Base-by-base conservation (phyloP, 768 basidiomycete genomes). In the Strobilomyces echinocephalus region DNA sequence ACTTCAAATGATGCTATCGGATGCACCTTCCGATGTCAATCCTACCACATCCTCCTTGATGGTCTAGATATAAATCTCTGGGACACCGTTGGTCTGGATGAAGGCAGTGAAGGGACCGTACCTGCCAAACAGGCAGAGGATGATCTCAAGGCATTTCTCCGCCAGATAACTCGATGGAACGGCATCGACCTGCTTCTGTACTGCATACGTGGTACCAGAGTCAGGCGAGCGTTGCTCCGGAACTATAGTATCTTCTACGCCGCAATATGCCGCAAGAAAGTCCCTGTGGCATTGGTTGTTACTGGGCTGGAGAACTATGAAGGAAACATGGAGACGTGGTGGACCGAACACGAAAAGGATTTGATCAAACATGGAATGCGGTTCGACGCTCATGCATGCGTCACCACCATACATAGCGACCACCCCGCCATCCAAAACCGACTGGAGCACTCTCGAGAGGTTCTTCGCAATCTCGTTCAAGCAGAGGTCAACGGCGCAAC, bases 381-480 rank as follows among this genome's bases (percentile, higher is more conserved):
- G 9, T 75, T 75, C 18, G 59, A 67, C 31, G 74, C 68, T 2
- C 68, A 73, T 20, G 76, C 72, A 9, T 78, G 77, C 49, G 64
- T 77, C 47, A 76, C 74, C 15, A 70, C 74, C 4, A 60, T 60
- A n/a, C 57, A 10, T 18, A 66, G 59, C 44, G 56, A 66, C 43
- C 54, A 66, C 43, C 56, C 64, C 20, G 61, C 61, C 28, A 61
- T 66, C 45, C 64, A 66, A 50, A 7, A 9, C 21, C 54, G 65
- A 24, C 36, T 57, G 24, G 33, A 45, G 39, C 57, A 61, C 14
- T 66, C 65, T 43, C 64, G 51, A n/a, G 55, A 38, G 3, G 47
- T 39, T 15, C 64, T 66, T 50, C 43, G 59, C n/a, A 45, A 46
- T 34, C 66, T 66, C 35, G 40, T 66, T 6, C 57, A 41, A 39